Evolutionary conservation across 2,329 filamentous ascomycete genomes (phyloP).

Genomic region (Hirsutella thompsonii): DNA sequence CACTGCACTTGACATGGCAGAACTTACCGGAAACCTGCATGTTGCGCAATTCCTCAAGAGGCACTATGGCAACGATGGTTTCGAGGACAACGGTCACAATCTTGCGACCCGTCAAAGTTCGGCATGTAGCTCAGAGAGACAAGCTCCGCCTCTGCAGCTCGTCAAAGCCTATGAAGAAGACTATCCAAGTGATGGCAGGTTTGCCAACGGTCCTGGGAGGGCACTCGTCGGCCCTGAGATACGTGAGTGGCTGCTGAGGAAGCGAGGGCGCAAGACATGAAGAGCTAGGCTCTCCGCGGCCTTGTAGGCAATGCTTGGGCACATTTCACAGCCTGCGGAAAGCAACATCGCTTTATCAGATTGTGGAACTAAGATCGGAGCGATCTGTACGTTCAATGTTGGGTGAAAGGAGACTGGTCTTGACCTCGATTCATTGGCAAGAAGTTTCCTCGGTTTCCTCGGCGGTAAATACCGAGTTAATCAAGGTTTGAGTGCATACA

Average conservation of each 20-base stretch:
- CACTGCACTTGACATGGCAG: background rate
- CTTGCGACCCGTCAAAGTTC: background rate
- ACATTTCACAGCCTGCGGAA: too few species aligned
- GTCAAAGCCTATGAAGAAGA: slow-evolving; percentile 1
- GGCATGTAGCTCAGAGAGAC: background rate
- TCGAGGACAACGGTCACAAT: background rate
- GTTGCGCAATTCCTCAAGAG: background rate
- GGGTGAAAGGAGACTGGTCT: too few species aligned
- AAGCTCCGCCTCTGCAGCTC: background rate
- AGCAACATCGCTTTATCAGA: too few species aligned
- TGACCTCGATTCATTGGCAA: background rate
- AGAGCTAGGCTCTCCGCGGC: background rate
- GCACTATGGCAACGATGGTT: background rate
- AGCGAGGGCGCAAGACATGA: background rate
- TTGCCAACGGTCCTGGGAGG: slow-evolving; percentile 1
- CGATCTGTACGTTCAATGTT: too few species aligned
- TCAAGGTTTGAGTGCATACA: slow-evolving; percentile 58
- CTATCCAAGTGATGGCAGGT: slow-evolving; percentile 1
- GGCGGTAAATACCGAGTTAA: too few species aligned
- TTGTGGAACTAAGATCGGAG: too few species aligned
- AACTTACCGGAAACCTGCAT: slow-evolving; percentile 1
- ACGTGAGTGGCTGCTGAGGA: slow-evolving; percentile 1
- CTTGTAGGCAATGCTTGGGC: too few species aligned
- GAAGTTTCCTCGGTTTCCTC: background rate
- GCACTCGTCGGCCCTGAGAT: background rate